phyloP scores from a whole-genome alignment of 2,329 filamentous ascomycete species.

The Fusarium sp. region DNA sequence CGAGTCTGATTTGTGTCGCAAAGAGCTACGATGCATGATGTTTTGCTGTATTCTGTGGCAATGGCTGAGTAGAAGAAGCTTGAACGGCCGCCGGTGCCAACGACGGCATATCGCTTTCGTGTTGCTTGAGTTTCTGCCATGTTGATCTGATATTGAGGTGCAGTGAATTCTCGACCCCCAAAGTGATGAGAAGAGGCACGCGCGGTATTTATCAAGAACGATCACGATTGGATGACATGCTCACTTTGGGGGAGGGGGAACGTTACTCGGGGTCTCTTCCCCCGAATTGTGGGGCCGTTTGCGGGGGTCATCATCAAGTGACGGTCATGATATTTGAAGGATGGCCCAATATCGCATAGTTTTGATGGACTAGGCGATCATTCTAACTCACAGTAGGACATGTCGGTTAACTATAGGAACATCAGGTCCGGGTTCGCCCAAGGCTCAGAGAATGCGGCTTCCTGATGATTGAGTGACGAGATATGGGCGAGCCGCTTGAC shows the following conservation, averaged over 20 bases:
- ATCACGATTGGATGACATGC: background rate
- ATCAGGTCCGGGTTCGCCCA: background rate
- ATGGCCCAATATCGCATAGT: background rate
- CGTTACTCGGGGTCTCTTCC: slow-evolving; percentile 17
- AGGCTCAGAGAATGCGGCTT: background rate
- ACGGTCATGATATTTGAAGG: background rate
- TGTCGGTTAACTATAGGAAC: background rate
- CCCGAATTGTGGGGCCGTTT: slow-evolving; percentile 17
- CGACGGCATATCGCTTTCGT: slow-evolving; percentile 61
- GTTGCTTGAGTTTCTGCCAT: slow-evolving; percentile 11
- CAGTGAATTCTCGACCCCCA: background rate
- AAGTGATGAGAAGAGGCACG: background rate
- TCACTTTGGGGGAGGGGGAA: slow-evolving; percentile 1
- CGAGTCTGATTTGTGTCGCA: slow-evolving; percentile 70
- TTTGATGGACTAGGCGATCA: background rate
- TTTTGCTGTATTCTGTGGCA: slow-evolving; percentile 59
- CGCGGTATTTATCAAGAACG: slow-evolving; percentile 6
- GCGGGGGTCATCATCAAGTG: slow-evolving; percentile 7
- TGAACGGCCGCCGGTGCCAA: slow-evolving; percentile 68
- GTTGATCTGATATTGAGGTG: background rate
- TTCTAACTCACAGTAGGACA: background rate
- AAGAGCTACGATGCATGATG: slow-evolving; percentile 62
- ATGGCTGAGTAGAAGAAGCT: slow-evolving; percentile 70
- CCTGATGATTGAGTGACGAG: background rate
- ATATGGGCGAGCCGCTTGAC: background rate